A percentile compares a stretch with the other conserved stretches of the same genome.
Evolutionary conservation across 306 rosid species (phyloP).

Genomic region (Morella rubra): DNA sequence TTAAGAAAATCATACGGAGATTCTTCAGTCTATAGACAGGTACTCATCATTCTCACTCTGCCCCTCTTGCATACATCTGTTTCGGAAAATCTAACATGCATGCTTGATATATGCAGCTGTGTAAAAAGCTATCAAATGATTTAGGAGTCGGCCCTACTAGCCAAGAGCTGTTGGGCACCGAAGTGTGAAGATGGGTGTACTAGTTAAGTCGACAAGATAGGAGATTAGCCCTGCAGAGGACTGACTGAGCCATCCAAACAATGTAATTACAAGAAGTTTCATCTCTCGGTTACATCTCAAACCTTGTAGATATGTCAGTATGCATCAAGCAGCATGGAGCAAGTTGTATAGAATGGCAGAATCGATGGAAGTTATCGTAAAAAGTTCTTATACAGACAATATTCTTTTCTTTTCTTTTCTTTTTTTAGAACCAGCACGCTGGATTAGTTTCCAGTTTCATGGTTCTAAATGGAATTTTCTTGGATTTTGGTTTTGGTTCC

Average conservation of each 20-base stretch:
- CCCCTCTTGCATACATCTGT: neutral
- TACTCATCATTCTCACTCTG: slow-evolving; percentile 12
- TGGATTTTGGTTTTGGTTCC: too few species aligned
- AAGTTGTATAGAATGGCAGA: neutral
- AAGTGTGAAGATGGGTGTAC: neutral
- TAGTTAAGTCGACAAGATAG: neutral
- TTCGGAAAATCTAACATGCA: neutral
- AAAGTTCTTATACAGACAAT: neutral
- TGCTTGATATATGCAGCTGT: slow-evolving; percentile 54
- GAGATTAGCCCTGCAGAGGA: neutral
- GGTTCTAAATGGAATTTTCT: neutral
- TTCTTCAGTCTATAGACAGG: slow-evolving; percentile 78
- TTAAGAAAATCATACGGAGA: slow-evolving; percentile 79
- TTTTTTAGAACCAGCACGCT: neutral
- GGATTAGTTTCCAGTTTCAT: neutral
- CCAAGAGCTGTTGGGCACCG: slow-evolving; percentile 36
- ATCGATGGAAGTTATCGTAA: neutral
- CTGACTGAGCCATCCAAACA: neutral
- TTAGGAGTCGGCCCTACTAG: slow-evolving; percentile 57
- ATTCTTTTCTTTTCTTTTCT: neutral
- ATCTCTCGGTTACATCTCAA: neutral
- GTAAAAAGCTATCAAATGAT: slow-evolving; percentile 69
- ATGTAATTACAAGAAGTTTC: neutral
- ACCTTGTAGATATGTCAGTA: neutral
- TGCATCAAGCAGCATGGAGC: neutral